phyloP scores from a whole-genome alignment of 495 filamentous ascomycete species.

The Podospora sp. region DNA sequence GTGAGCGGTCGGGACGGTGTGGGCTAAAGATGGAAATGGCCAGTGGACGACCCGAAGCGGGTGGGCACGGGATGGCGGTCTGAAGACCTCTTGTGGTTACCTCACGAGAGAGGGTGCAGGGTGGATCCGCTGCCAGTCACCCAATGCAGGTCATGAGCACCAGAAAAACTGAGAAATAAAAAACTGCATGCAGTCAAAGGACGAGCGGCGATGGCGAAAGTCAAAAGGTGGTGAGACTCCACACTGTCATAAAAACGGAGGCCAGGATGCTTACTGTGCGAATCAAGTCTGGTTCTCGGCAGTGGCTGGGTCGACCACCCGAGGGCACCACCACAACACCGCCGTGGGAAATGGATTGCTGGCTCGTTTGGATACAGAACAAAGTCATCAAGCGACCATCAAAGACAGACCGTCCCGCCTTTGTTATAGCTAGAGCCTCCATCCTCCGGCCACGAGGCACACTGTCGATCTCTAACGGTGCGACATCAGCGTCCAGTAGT shows the following conservation, averaged over 20 bases:
- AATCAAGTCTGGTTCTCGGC: neutral
- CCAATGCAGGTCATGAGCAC: neutral
- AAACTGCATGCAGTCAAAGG: conserved; percentile 1
- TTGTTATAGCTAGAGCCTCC: neutral
- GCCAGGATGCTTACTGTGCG: neutral
- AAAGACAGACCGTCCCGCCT: neutral
- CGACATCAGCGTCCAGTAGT: neutral
- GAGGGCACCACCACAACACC: neutral
- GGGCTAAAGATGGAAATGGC: conserved; percentile 18
- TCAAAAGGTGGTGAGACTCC: neutral
- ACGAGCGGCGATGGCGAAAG: conserved; percentile 4
- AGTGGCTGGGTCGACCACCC: neutral
- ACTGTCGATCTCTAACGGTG: neutral
- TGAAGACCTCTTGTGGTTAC: neutral
- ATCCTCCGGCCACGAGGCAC: neutral
- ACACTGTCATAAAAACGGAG: conserved; percentile 1
- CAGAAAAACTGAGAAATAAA: conserved; percentile 9
- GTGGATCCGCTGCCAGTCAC: neutral
- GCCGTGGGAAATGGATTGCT: neutral
- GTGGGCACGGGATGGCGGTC: conserved; percentile 13
- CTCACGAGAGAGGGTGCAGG: neutral
- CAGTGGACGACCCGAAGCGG: conserved; percentile 6
- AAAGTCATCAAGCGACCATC: neutral
- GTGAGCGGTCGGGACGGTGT: conserved; percentile 12
- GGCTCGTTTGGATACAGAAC: neutral